A percentile compares a stretch with the other conserved stretches of the same genome.
Evolutionary conservation across 345 rosid species (phyloP).

Genomic region (Punica granatum): DNA sequence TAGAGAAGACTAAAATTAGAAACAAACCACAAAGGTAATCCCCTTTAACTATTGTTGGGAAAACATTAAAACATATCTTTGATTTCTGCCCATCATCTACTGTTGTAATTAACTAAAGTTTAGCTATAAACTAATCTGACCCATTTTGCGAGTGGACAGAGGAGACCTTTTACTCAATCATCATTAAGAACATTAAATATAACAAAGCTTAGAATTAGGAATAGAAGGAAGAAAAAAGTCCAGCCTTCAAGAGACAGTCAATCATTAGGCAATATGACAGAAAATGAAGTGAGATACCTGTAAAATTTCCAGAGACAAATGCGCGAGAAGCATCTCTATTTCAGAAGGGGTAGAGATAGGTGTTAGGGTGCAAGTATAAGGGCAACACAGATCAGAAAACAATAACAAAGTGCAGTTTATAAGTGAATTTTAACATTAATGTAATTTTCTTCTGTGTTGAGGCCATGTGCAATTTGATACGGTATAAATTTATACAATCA

Average conservation of each 20-base stretch:
- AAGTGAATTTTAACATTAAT: not conserved
- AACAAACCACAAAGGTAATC: not conserved
- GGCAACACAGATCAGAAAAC: not conserved
- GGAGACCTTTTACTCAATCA: not conserved
- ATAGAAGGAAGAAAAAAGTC: not conserved
- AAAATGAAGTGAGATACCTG: conserved; percentile 39
- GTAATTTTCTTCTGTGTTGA: too few species aligned
- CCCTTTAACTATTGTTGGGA: not conserved
- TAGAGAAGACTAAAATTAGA: not conserved
- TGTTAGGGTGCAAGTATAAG: not conserved
- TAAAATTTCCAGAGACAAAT: conserved; percentile 91
- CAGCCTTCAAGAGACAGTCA: not conserved
- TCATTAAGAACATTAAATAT: not conserved
- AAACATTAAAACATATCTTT: not conserved
- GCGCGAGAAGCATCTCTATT: conserved; percentile 91
- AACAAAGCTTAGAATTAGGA: not conserved
- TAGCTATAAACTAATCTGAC: not conserved
- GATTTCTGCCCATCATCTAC: not conserved
- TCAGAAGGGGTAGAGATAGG: conserved; percentile 11
- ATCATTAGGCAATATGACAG: not conserved
- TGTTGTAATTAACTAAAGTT: too few species aligned
- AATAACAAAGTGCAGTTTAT: not conserved
- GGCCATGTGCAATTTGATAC: too few species aligned
- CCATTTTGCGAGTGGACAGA: not conserved
- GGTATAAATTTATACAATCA: too few species aligned